Base-by-base conservation (phyloP, 257 asterid genomes). In the Przewalskia tangutica region DNA sequence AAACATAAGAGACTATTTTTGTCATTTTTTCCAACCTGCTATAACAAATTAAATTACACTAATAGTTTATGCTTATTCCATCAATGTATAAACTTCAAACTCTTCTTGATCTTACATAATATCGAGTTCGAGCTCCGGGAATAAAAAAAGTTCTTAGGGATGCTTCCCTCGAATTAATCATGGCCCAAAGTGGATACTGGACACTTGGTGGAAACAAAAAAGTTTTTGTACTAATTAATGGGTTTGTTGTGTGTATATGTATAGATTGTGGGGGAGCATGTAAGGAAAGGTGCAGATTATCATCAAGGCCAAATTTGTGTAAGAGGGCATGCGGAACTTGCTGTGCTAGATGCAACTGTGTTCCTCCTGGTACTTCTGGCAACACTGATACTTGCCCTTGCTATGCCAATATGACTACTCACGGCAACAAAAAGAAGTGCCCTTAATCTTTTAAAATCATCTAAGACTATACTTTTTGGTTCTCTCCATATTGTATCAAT, bases 321-420 rank as follows among this genome's bases (percentile, higher is more conserved):
- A 32, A 85, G 1, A 79, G 88, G 48, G 90, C 90, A 4, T 85
- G 90, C 38, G 88, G 88, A 53, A 87, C 90, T 11, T 87, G 90
- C 62, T 87, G 90, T 63, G 82, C 63, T 0, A 82, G 90, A 53
- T 87, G 90, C 85, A 71, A 79, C 4, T 85, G 90, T 55, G 90
- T 87, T 17, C 90, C 90, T 11, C 87, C 85, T 2, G 90, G 90
- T 16, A 87, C 88, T 62, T 83, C 88, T 4, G 88, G 90, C 83
- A 87, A 87, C 82, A 40, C 80, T 3, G 44, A 79, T 0, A 79
- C 66, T 4, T 87, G 90, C 65, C 84, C 87, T 4, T 87, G 90
- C 78, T 87, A 87, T 16, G 84, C 85, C 36, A 85, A 81, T 42
- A 18, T 85, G 81, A 85, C 86, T 54, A 87, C 90, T 42, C 88